Percentiles rank a stretch among this genome's conserved stretches.
Conservation (phyloP, 1,284 basidiomycete genomes). For the Austroboletus rostrupii region DNA sequence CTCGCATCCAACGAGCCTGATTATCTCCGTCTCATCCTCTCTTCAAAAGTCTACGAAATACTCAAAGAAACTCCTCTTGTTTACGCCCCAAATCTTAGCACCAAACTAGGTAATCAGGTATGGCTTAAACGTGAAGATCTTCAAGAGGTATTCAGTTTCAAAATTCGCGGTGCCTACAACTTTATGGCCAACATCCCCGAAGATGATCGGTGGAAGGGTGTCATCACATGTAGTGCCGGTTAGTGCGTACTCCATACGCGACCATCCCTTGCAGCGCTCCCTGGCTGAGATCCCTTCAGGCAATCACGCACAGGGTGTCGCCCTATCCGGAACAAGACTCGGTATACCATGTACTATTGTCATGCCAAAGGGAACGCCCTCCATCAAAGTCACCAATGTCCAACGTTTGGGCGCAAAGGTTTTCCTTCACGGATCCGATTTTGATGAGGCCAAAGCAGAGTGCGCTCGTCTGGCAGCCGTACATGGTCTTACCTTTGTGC, state of each 20-base stretch:
- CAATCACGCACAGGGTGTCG: conserved; percentile 98
- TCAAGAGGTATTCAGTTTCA: conserved; percentile 99
- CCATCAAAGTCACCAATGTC: conserved; percentile 96
- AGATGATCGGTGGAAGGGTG: conserved; percentile 95
- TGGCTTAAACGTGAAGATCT: conserved; percentile 94
- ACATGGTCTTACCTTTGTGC: conserved; percentile 87
- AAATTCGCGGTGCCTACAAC: conserved; percentile 97
- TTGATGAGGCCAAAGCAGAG: conserved; percentile 95
- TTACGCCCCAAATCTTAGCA: conserved; percentile 80
- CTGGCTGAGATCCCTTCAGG: conserved; percentile 45
- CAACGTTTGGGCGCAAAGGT: conserved; percentile 91
- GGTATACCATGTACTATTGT: conserved; percentile 95
- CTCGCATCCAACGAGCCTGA: conserved; percentile 78
- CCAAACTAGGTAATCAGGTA: conserved; percentile 87
- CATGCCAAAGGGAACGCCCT: conserved; percentile 94
- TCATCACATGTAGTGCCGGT: conserved; percentile 97
- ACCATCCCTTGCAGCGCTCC: conserved; percentile 6
- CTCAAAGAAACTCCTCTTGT: conserved; percentile 91
- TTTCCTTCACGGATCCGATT: conserved; percentile 88
- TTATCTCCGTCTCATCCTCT: conserved; percentile 90
- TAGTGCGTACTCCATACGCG: conserved; percentile 49
- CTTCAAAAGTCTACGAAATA: conserved; percentile 92
- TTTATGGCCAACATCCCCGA: conserved; percentile 90
- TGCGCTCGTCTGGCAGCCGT: conserved; percentile 79
- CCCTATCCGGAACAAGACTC: conserved; percentile 84